Evolutionary conservation across 1,139 yeast genomes (phyloP).

Genomic region (Kodamaea anthophila): DNA sequence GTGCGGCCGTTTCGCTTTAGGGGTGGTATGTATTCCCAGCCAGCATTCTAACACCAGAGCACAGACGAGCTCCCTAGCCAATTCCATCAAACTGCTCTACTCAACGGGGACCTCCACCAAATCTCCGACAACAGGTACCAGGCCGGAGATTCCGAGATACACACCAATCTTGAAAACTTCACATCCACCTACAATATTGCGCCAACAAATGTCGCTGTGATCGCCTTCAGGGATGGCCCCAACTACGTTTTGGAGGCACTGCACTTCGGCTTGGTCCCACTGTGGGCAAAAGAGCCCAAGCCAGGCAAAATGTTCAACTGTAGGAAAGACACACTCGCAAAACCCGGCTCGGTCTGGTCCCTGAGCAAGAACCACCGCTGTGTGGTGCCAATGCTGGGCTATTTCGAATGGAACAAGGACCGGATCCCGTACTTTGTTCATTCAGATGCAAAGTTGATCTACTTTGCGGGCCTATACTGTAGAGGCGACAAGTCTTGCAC

Average conservation of each 20-base stretch:
- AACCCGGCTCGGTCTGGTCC: conserved; percentile 46
- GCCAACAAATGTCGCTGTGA: conserved; percentile 34
- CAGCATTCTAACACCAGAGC: conserved; percentile 16
- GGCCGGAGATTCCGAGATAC: conserved; percentile 7
- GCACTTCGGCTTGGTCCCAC: conserved; percentile 39
- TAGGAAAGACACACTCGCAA: conserved; percentile 48
- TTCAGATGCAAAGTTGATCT: conserved; percentile 48
- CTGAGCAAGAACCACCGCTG: conserved; percentile 44
- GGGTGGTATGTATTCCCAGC: conserved; percentile 16
- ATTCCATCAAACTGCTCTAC: conserved; percentile 21
- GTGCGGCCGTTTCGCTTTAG: conserved; percentile 45
- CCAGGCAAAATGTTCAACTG: conserved; percentile 53
- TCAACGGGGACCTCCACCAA: conserved; percentile 5
- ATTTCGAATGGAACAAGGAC: conserved; percentile 68
- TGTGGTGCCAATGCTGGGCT: conserved; percentile 74
- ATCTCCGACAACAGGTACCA: conserved; percentile 4
- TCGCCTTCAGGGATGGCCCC: conserved; percentile 19
- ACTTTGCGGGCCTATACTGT: conserved; percentile 66
- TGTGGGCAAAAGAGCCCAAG: conserved; percentile 38
- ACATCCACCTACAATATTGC: conserved; percentile 33
- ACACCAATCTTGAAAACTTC: conserved; percentile 12
- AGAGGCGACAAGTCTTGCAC: conserved; percentile 24
- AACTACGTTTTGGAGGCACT: conserved; percentile 30
- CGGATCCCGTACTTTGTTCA: conserved; percentile 63
- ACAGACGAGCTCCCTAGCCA: conserved; percentile 26